phyloP scores from a whole-genome alignment of 768 basidiomycete genomes.

The Russula earlei region DNA sequence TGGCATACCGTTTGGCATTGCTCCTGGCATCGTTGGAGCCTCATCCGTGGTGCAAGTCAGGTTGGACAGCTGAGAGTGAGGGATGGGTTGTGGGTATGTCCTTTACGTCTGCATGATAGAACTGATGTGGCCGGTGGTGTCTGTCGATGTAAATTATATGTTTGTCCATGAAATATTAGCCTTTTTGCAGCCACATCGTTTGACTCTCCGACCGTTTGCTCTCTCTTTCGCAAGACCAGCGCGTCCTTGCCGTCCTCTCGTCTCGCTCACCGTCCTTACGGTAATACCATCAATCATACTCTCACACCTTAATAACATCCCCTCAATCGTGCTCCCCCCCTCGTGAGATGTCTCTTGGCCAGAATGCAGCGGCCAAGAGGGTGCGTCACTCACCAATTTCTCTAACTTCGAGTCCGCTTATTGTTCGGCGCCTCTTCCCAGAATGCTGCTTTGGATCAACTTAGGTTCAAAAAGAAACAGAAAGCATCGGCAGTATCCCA shows the following conservation, averaged over 20 bases:
- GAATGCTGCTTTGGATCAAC: conserved; percentile 37
- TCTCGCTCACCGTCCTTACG: background rate
- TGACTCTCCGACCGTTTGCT: conserved; percentile 27
- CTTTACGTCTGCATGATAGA: no score
- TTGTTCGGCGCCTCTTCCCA: conserved; percentile 22
- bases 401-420: conserved; percentile 21
- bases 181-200: conserved; percentile 26
- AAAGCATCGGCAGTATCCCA: conserved; percentile 25
- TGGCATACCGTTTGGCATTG: no score
- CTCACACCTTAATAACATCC: background rate
- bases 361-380: conserved; percentile 17
- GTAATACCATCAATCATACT: no score
- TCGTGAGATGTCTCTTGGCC: conserved; percentile 15
- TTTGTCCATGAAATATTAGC: conserved; percentile 10
- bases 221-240: background rate
- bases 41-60: background rate
- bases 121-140: background rate
- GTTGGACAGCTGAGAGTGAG: no score
- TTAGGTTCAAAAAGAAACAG: conserved; percentile 38
- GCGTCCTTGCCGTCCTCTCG: conserved; percentile 1
- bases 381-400: conserved; percentile 21
- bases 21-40: no score
- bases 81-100: no score
- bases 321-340: background rate
- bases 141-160: conserved; percentile 10